Conservation (phyloP, 139 green algal species). For the Haematococcus sp. region DNA sequence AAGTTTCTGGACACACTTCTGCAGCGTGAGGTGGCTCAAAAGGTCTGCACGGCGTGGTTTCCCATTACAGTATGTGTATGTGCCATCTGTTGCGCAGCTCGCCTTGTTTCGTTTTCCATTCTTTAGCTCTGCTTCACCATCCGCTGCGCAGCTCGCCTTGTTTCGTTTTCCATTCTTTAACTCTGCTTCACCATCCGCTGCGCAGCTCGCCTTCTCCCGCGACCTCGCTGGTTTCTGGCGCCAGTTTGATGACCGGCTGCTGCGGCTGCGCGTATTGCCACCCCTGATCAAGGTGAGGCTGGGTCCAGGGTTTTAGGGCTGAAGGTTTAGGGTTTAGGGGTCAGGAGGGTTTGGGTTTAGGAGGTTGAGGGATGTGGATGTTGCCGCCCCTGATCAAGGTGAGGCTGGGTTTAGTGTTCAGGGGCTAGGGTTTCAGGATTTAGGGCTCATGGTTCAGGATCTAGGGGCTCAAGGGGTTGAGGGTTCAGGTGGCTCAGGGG, state of each 20-base stretch:
- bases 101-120: too few relatives aligned
- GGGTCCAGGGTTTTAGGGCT: too few relatives aligned
- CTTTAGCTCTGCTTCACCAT: too few relatives aligned
- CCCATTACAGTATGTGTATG: too few relatives aligned
- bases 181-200: background rate
- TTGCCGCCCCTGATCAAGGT: conserved; percentile 42
- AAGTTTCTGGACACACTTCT: conserved; percentile 83
- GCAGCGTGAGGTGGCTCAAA: conserved; percentile 66
- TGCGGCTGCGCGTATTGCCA: conserved; percentile 58
- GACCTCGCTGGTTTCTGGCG: conserved; percentile 63
- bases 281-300: conserved; percentile 29
- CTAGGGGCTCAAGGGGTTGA: background rate
- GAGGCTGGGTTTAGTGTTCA: too few relatives aligned
- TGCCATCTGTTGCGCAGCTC: too few relatives aligned
- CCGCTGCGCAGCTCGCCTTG: too few relatives aligned
- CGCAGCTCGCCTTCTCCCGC: conserved; percentile 60
- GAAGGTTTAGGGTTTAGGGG: background rate
- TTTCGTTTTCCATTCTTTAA: too few relatives aligned
- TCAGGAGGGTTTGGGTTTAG: background rate
- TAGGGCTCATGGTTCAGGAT: background rate
- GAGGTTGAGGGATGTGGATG: background rate
- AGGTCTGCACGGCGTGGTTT: conserved; percentile 43
- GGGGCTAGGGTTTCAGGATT: background rate
- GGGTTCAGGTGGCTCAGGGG: too few relatives aligned
- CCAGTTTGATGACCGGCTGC: conserved; percentile 68